phyloP scores from a whole-genome alignment of 192 early-diverging fungal genomes.

The Haplosporangium gracile region DNA sequence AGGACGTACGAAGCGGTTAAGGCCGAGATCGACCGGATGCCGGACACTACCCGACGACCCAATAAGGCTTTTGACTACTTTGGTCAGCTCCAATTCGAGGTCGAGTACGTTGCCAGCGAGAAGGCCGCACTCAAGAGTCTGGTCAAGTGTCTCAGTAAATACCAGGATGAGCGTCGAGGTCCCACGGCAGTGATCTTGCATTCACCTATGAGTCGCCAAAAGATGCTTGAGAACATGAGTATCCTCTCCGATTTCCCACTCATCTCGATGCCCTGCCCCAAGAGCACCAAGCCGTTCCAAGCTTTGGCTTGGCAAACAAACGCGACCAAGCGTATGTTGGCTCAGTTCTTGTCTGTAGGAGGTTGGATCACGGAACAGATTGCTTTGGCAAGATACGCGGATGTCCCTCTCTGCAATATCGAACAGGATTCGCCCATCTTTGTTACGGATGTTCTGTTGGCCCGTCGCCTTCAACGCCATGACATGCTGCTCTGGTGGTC shows the following conservation, averaged over 20 bases:
- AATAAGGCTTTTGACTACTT: conserved; percentile 66
- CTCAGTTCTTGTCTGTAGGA: conserved; percentile 80
- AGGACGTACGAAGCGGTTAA: conserved; percentile 73
- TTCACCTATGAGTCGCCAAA: conserved; percentile 68
- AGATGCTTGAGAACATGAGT: conserved; percentile 62
- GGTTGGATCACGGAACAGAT: conserved; percentile 82
- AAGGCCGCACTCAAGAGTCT: conserved; percentile 68
- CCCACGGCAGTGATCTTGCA: conserved; percentile 83
- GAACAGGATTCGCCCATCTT: conserved; percentile 85
- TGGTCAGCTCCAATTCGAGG: conserved; percentile 63
- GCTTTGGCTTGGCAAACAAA: conserved; percentile 89
- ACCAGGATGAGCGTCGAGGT: conserved; percentile 70
- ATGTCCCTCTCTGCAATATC: conserved; percentile 94
- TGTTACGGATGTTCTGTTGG: conserved; percentile 87
- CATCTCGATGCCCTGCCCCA: conserved; percentile 76
- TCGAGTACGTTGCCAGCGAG: conserved; percentile 63
- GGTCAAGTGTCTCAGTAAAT: conserved; percentile 70
- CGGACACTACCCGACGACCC: conserved; percentile 35
- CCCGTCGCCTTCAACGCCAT: conserved; percentile 79
- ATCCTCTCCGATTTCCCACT: conserved; percentile 78
- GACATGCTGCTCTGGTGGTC: conserved; percentile 96
- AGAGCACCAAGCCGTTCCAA: conserved; percentile 78
- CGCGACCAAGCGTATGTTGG: conserved; percentile 78
- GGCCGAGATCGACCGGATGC: conserved; percentile 48
- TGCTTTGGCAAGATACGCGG: conserved; percentile 81